Evolutionary conservation across 1,139 yeast species (phyloP).

Genomic region (Kodamaea plutei): DNA sequence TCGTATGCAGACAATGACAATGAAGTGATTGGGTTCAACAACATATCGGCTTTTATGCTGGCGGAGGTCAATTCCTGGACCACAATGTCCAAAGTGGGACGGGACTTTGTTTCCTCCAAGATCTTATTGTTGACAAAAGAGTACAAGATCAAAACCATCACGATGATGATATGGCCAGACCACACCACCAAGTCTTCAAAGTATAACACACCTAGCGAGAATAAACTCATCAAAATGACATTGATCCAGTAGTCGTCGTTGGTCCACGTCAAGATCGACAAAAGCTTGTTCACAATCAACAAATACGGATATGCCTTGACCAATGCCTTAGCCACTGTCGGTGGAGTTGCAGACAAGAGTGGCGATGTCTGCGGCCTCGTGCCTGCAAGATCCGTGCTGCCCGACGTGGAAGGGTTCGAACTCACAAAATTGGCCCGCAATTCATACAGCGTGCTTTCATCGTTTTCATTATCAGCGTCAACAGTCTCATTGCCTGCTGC

Average conservation of each 20-base stretch:
- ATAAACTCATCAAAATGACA: conserved; percentile 54
- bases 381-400: conserved; percentile 1
- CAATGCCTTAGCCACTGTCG: conserved; percentile 80
- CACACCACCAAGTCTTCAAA: conserved; percentile 70
- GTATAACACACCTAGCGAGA: conserved; percentile 61
- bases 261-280: conserved; percentile 87
- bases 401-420: conserved; percentile 7
- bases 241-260: conserved; percentile 80
- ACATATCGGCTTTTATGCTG: conserved; percentile 69
- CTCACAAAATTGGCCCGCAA: conserved; percentile 14
- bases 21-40: conserved; percentile 72
- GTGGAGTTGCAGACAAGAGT: conserved; percentile 77
- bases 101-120: conserved; percentile 51
- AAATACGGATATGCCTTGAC: conserved; percentile 82
- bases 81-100: conserved; percentile 85
- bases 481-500: conserved; percentile 1
- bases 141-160: conserved; percentile 62
- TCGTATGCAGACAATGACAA: conserved; percentile 72
- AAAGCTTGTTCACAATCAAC: conserved; percentile 60
- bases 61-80: conserved; percentile 77
- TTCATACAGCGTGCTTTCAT: conserved; percentile 12
- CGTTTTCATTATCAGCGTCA: conserved; percentile 8
- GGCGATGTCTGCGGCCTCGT: conserved; percentile 56
- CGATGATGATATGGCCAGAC: conserved; percentile 76
- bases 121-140: conserved; percentile 54